These are phyloP conservation scores for Metschnikowia matae DNA, from an alignment of 805 yeast species.

Conservation along the genomic window DNA sequence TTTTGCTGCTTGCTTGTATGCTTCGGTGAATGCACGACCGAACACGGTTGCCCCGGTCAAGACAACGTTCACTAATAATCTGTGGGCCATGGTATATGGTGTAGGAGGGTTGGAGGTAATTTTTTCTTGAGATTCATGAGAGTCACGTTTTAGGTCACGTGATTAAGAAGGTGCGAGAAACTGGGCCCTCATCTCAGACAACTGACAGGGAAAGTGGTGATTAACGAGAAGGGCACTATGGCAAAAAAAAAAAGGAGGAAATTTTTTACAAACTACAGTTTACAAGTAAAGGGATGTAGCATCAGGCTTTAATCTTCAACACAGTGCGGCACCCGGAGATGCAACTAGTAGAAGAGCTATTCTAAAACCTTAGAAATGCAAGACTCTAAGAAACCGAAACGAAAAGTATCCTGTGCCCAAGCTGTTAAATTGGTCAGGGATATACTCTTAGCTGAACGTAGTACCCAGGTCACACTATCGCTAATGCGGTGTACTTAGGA, in stretches of 20 bases:
- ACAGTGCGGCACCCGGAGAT: conserved; percentile 20
- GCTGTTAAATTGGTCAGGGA: conserved; percentile 68
- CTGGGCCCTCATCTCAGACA: no score
- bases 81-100: conserved; percentile 63
- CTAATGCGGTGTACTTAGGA: conserved; percentile 40
- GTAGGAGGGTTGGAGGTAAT: background rate
- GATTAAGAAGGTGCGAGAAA: background rate
- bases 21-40: conserved; percentile 94
- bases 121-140: background rate
- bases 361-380: conserved; percentile 30
- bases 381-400: conserved; percentile 71
- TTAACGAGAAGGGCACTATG: no score
- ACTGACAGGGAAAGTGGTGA: no score
- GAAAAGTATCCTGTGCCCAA: conserved; percentile 68
- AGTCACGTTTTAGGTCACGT: conserved; percentile 3
- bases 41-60: conserved; percentile 94
- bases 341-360: conserved; percentile 29
- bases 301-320: conserved; percentile 47
- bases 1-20: conserved; percentile 94
- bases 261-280: background rate
- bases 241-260: no score
- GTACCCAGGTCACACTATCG: conserved; percentile 39
- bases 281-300: conserved; percentile 37
- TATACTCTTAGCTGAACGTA: conserved; percentile 60
- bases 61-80: conserved; percentile 82